Evolutionary conservation across 140 eudicot species (phyloP), one percentile per base, ranked within the genome.

Genomic region (Artemisia princeps): DNA sequence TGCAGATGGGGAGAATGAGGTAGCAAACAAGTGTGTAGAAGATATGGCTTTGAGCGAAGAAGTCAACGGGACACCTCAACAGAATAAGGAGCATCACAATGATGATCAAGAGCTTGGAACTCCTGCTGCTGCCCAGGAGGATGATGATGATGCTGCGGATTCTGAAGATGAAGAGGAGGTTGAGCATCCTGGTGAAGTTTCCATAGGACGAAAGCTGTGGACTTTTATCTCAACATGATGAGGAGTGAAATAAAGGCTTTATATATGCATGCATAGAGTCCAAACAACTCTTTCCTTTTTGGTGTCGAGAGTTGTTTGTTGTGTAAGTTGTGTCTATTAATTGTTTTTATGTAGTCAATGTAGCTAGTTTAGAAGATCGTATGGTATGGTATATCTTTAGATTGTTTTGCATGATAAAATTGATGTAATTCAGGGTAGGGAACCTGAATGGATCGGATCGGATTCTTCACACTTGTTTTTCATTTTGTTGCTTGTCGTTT

Each of bases 161-260:
- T 77, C 62, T 37, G 76, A 73, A 1, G 79, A 74, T 7, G 82
- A 76, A 1, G 87, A 82, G 40, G 96, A 86, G 74, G 80, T 64
- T 30, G 86, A 78, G 75, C 99, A 88, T 82, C 95, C 97, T 13
- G 99, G 99, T 64, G 88, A 94, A 82, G 96, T 74, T 46, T 94
- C 99, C 11, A 81, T 94, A 2, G 96, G 95, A 55, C 89, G 89
- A 86, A 94, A 89, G 82, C 78, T 86, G 7, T 84, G 95, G 90
- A 84, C 79, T 20, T 94, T 94, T 68, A 77, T 94, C 76, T 84
- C 88, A 0, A 88, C 99, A 48, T 88, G 73, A 80, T 37, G 65
- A 28, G 9, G 58, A 22, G 56, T 17, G 33, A 62, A 17, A 42
- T 42, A 48, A 67, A 46, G 17, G 22, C 37, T 50, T 16, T 24